A percentile compares a stretch with the other conserved stretches of the same genome.
Conservation (phyloP, 306 rosid genomes). For the Benincasa hispida region DNA sequence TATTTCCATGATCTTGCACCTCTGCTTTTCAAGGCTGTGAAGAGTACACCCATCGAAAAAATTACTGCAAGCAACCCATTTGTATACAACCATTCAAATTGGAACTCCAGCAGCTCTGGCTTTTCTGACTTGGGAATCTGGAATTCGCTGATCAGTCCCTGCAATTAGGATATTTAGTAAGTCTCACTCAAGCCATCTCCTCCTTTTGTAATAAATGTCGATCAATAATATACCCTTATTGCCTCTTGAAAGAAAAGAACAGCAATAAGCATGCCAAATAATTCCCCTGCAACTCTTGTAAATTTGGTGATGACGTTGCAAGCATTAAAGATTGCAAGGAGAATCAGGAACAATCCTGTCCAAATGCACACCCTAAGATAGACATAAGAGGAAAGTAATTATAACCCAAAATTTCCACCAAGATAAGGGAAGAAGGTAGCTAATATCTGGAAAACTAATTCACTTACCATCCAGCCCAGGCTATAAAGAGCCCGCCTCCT, state of each 20-base stretch:
- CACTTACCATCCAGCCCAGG: constrained; percentile 82
- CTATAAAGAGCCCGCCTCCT: constrained; percentile 52
- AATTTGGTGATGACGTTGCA: constrained; percentile 55
- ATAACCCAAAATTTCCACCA: neutral
- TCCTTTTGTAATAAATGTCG: neutral
- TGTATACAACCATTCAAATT: constrained; percentile 52
- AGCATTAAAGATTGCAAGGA: constrained; percentile 70
- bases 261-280: constrained; percentile 78
- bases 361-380: constrained; percentile 74
- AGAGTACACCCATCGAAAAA: constrained; percentile 52
- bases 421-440: neutral
- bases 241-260: constrained; percentile 84
- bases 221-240: constrained; percentile 36
- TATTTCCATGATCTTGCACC: constrained; percentile 74
- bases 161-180: constrained; percentile 3
- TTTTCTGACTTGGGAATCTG: constrained; percentile 41
- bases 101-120: constrained; percentile 22
- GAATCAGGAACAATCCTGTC: constrained; percentile 56
- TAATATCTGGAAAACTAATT: neutral
- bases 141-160: constrained; percentile 76
- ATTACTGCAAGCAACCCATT: constrained; percentile 68
- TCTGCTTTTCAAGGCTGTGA: constrained; percentile 56
- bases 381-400: neutral
- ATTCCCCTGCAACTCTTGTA: constrained; percentile 82
- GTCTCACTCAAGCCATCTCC: neutral